Conservation (phyloP, 2,329 filamentous ascomycete species). For the Penicillium vulpinum region DNA sequence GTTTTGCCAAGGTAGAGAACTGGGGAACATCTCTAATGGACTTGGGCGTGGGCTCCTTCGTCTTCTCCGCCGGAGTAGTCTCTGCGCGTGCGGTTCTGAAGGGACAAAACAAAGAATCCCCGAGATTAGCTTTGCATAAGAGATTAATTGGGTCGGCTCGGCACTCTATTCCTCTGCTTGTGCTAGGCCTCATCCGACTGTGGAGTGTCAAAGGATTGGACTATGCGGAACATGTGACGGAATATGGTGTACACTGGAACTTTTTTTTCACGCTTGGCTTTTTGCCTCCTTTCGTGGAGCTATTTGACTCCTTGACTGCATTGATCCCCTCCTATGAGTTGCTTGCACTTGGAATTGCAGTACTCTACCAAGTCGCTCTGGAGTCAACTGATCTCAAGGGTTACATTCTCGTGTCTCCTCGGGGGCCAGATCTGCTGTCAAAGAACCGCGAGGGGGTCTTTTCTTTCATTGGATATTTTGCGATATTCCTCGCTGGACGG, state of each 20-base stretch:
- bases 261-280: conserved; percentile 97
- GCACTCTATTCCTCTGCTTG: conserved; percentile 78
- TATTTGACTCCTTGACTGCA: conserved; percentile 72
- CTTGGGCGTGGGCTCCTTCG: conserved; percentile 93
- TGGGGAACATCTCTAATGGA: conserved; percentile 99
- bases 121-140: conserved; percentile 42
- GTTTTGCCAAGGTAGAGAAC: conserved; percentile 98
- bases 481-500: conserved; percentile 90
- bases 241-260: conserved; percentile 99
- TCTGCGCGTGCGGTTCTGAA: conserved; percentile 78
- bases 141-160: conserved; percentile 69
- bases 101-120: conserved; percentile 57
- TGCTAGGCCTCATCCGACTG: conserved; percentile 76
- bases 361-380: conserved; percentile 72
- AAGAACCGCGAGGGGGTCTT: conserved; percentile 96
- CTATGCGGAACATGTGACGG: conserved; percentile 94
- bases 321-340: conserved; percentile 74
- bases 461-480: conserved; percentile 88
- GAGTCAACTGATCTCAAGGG: conserved; percentile 76
- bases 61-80: conserved; percentile 91
- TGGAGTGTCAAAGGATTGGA: conserved; percentile 90
- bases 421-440: conserved; percentile 71
- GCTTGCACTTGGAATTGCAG: conserved; percentile 68
- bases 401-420: conserved; percentile 79
- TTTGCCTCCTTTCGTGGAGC: conserved; percentile 81